Conservation (phyloP, 1,139 yeast species). For the Zygoascus hellenicus region DNA sequence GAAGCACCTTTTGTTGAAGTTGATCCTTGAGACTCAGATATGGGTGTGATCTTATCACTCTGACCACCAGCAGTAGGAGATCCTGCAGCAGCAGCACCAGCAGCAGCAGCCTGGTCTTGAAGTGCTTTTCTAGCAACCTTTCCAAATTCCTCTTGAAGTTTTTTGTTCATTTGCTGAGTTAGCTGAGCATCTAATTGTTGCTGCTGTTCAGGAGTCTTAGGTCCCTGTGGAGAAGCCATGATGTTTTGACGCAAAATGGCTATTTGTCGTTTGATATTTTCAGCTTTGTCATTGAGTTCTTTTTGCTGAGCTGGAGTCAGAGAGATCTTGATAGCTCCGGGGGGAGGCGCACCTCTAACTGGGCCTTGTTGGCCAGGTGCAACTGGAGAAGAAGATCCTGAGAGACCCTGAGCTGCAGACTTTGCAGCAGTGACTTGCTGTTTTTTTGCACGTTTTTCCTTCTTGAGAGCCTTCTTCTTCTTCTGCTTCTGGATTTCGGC, state of each 20-base stretch:
- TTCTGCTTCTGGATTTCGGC: slow-evolving; percentile 11
- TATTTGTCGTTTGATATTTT: slow-evolving; percentile 12
- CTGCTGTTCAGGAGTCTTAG: slow-evolving; percentile 11
- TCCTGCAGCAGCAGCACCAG: too few relatives aligned
- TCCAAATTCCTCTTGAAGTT: slow-evolving; percentile 6
- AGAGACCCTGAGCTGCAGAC: slow-evolving; percentile 3
- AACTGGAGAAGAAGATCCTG: slow-evolving; percentile 8
- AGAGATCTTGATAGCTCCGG: slow-evolving; percentile 9
- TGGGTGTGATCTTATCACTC: neutral
- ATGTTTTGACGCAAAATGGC: slow-evolving; percentile 12
- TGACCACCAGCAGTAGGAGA: neutral
- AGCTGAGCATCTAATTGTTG: slow-evolving; percentile 10
- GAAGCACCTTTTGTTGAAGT: slow-evolving; percentile 7
- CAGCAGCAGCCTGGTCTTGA: slow-evolving; percentile 5
- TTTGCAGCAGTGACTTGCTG: slow-evolving; percentile 4
- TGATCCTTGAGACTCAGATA: slow-evolving; percentile 2
- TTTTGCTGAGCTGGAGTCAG: slow-evolving; percentile 13
- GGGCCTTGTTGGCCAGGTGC: slow-evolving; percentile 10
- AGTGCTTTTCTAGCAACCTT: slow-evolving; percentile 7
- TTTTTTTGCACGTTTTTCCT: slow-evolving; percentile 14
- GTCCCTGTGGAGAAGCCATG: slow-evolving; percentile 15
- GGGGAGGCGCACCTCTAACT: slow-evolving; percentile 8
- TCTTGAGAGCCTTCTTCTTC: slow-evolving; percentile 15
- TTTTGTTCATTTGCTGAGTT: slow-evolving; percentile 12
- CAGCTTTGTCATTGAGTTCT: slow-evolving; percentile 11